Percentiles rank a stretch among this genome's conserved stretches.
Conservation (phyloP, 305 asterid species). For the Solanum hybrid region DNA sequence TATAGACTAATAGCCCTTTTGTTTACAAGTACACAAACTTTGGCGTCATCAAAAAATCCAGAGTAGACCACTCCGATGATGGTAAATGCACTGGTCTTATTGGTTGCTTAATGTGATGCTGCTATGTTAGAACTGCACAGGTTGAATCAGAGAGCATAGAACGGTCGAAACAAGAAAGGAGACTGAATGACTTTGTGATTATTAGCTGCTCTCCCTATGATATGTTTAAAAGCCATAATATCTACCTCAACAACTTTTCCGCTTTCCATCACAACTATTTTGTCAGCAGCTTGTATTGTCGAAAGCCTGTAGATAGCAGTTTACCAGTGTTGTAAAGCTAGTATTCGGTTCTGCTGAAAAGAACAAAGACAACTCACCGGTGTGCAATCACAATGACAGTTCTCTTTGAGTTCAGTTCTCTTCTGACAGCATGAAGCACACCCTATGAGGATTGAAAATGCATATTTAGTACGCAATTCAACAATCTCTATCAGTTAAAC, state of each 20-base stretch:
- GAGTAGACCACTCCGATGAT: not conserved
- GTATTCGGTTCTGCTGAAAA: not conserved
- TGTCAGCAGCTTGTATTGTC: constrained; percentile 83
- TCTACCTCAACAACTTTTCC: constrained; percentile 85
- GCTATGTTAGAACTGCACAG: not conserved
- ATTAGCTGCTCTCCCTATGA: not conserved
- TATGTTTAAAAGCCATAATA: not conserved
- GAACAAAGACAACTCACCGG: constrained; percentile 32
- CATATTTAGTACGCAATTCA: not conserved
- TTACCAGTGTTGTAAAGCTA: constrained; percentile 7
- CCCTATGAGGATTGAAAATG: constrained; percentile 38
- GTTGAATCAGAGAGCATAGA: not conserved
- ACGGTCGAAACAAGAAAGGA: not conserved
- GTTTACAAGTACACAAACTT: not conserved
- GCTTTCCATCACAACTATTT: constrained; percentile 78
- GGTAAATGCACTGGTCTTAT: not conserved
- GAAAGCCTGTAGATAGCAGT: constrained; percentile 58
- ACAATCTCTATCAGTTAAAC: not conserved
- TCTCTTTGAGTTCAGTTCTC: constrained; percentile 50
- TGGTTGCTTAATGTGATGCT: not conserved
- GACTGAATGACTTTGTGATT: not conserved
- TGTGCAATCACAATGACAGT: constrained; percentile 81
- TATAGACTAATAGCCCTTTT: not conserved
- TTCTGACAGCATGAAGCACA: constrained; percentile 51
- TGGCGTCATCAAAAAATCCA: not conserved